These are phyloP conservation scores for Thelephora ganbajun DNA, from an alignment of 768 basidiomycete species.

Conservation along the genomic window DNA sequence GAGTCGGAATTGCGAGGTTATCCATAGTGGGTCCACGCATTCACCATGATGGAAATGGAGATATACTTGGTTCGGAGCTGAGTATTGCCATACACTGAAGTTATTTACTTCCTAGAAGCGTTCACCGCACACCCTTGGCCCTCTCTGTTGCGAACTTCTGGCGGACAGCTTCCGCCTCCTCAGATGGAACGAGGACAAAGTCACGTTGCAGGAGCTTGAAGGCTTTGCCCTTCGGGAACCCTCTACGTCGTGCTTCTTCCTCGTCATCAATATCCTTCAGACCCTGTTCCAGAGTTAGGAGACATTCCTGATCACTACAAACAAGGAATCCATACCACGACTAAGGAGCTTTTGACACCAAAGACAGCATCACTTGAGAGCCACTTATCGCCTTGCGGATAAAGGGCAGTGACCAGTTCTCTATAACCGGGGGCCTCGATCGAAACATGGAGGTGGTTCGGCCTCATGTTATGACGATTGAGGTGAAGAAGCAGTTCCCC, in stretches of 20 bases:
- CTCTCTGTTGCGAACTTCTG: constrained; percentile 12
- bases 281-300: constrained; percentile 22
- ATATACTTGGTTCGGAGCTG: too few species aligned
- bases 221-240: constrained; percentile 30
- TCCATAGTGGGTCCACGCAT: too few species aligned
- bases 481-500: constrained; percentile 42
- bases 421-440: constrained; percentile 60
- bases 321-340: constrained; percentile 39
- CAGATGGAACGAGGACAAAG: constrained; percentile 29
- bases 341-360: constrained; percentile 66
- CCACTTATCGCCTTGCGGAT: constrained; percentile 56
- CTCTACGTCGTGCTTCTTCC: constrained; percentile 38
- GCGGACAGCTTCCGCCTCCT: constrained; percentile 22
- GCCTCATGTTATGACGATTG: constrained; percentile 62
- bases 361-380: constrained; percentile 65
- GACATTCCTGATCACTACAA: not conserved
- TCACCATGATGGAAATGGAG: too few species aligned
- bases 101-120: not conserved
- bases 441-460: constrained; percentile 69
- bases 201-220: constrained; percentile 36
- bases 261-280: constrained; percentile 40
- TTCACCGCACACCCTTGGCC: not conserved
- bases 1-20: too few species aligned
- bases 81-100: too few species aligned
- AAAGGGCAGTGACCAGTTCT: constrained; percentile 61